Conservation (phyloP, 768 basidiomycete genomes). For the Termitomyces sp. region DNA sequence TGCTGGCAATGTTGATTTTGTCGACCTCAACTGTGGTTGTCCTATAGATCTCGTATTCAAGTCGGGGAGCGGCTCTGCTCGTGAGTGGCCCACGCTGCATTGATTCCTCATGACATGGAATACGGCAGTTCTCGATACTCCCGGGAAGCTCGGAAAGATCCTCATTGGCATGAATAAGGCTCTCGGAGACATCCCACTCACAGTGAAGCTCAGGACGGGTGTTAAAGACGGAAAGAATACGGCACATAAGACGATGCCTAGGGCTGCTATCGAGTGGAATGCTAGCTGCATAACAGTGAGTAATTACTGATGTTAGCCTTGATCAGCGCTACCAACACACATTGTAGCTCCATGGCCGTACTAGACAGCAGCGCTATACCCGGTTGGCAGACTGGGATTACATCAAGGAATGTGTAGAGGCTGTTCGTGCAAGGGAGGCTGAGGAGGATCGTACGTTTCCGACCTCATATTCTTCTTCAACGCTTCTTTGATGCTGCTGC, state of each 20-base stretch:
- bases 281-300: conserved; percentile 43
- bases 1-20: conserved; percentile 73
- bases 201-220: conserved; percentile 89
- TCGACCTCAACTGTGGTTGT: conserved; percentile 95
- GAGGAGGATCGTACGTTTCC: conserved; percentile 65
- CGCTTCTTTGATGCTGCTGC: neutral
- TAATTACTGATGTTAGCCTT: neutral
- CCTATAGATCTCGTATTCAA: conserved; percentile 97
- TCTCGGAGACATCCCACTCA: conserved; percentile 87
- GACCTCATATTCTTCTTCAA: neutral
- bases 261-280: conserved; percentile 53
- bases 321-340: neutral
- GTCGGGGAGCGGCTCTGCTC: conserved; percentile 83
- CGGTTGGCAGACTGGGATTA: conserved; percentile 94
- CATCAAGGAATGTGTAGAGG: conserved; percentile 81
- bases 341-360: conserved; percentile 87
- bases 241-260: conserved; percentile 89
- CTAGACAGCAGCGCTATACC: conserved; percentile 92
- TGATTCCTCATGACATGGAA: neutral
- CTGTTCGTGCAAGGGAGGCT: conserved; percentile 65
- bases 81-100: conserved; percentile 43
- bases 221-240: conserved; percentile 85
- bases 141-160: conserved; percentile 81
- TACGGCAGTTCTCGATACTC: conserved; percentile 72
- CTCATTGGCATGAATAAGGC: conserved; percentile 89